Evolutionary conservation across 2,329 filamentous ascomycete species (phyloP), one percentile per base, ranked within the genome.

Genomic region (Penicillium brasilianum): DNA sequence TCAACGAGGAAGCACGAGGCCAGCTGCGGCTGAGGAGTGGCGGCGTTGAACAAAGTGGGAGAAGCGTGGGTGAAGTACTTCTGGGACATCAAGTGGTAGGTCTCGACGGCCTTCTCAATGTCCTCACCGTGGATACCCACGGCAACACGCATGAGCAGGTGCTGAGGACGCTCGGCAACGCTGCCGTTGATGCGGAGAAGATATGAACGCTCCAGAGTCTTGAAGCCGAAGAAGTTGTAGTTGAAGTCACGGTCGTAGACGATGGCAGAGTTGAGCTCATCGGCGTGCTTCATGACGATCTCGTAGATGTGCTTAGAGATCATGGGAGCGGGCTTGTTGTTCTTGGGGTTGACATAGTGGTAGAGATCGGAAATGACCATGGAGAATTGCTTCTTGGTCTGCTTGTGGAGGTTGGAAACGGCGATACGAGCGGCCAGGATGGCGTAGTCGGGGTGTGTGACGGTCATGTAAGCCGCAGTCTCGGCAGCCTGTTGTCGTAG

Each of bases 321-420:
- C 95, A 99, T 99, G 59, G 95, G 94, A 54, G 93, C 94, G 8
- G 85, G 77, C 69, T 85, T 89, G 65, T 84, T 82, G 80, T 97
- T 99, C 83, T 92, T 96, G 64, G 94, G 93, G 83, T 99, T 99
- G 80, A 96, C 84, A 79, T 97, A 99, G 83, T 95, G 86, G 82
- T 94, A 97, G 44, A 99, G 88, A 74, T 99, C 95, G 72, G 88
- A 89, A 71, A 99, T 87, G 62, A 99, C 95, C 53, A 92, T 85
- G n/a, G 95, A 98, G 84, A 96, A 99, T 78, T 98, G 94, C 86
- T 99, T 99, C 87, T 98, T 98, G 67, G 95, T 99, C 86, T 99
- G 95, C 84, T 99, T 99, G 89, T 99, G 95, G 62, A 99, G 90
- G 83, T 99, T 99, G 75, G 95, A 99, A 58, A 99, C 95, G 71